phyloP scores from a whole-genome alignment of 345 rosid genomes.

The Dipteronia sinensis region DNA sequence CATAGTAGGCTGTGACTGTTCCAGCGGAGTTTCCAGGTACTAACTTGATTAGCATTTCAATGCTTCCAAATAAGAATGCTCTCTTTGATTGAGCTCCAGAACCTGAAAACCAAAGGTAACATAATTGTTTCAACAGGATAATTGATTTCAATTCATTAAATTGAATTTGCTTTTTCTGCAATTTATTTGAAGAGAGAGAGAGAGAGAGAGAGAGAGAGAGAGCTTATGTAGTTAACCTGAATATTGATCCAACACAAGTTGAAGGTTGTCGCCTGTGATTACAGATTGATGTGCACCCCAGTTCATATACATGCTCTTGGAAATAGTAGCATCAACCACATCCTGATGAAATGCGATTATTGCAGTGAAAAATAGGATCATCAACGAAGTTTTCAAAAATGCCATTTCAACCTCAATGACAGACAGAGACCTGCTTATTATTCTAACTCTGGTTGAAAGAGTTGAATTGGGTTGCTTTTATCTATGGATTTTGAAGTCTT shows the following conservation, averaged over 20 bases:
- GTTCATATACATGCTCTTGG: constrained; percentile 54
- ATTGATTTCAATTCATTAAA: not conserved
- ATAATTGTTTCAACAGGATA: not conserved
- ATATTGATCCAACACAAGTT: constrained; percentile 60
- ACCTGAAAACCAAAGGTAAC: constrained; percentile 32
- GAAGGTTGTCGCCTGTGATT: constrained; percentile 45
- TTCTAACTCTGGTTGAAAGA: not conserved
- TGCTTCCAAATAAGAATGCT: constrained; percentile 68
- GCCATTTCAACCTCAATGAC: constrained; percentile 41
- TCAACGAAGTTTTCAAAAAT: constrained; percentile 21
- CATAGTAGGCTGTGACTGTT: constrained; percentile 72
- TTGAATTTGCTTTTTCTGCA: too few relatives aligned
- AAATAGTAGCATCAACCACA: constrained; percentile 46
- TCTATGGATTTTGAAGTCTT: constrained; percentile 7
- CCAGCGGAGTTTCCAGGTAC: constrained; percentile 89
- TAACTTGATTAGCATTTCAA: constrained; percentile 80
- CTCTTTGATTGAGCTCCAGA: constrained; percentile 61
- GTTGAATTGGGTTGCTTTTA: constrained; percentile 28
- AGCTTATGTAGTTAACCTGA: constrained; percentile 41
- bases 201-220: not conserved
- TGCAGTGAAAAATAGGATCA: constrained; percentile 32
- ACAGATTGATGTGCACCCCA: constrained; percentile 58
- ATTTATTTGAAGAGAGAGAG: not conserved
- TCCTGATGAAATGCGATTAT: constrained; percentile 38
- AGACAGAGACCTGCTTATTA: not conserved